phyloP scores from a whole-genome alignment of 352 stramenopile genomes.

The Peronospora farinosa region DNA sequence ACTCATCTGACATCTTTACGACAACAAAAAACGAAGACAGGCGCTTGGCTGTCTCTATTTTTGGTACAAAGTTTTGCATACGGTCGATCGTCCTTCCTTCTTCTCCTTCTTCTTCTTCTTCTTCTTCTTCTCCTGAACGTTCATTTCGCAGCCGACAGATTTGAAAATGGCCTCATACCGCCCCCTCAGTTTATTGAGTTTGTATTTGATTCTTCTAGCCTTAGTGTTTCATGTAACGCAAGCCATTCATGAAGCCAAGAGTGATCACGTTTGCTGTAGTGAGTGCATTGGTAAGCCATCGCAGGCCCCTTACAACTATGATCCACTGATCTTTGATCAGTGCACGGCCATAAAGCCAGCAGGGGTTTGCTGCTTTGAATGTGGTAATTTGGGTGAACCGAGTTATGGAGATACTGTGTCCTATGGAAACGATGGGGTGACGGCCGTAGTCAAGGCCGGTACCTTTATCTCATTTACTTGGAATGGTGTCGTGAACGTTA shows the following conservation, averaged over 20 bases:
- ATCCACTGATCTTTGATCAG: constrained; percentile 52
- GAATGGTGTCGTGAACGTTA: constrained; percentile 46
- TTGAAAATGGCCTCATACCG: constrained; percentile 4
- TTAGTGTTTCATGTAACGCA: constrained; percentile 4
- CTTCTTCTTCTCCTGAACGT: neutral
- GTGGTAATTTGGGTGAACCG: constrained; percentile 34
- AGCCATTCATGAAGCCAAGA: constrained; percentile 6
- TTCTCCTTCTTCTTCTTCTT: too few relatives aligned
- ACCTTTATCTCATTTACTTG: constrained; percentile 52
- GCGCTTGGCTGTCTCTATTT: too few relatives aligned
- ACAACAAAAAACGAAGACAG: too few relatives aligned
- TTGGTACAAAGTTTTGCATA: too few relatives aligned
- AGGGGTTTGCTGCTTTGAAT: constrained; percentile 71
- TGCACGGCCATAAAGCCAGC: constrained; percentile 32
- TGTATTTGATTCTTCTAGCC: constrained; percentile 2
- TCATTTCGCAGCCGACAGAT: neutral
- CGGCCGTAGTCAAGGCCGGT: constrained; percentile 41
- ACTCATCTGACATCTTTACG: too few relatives aligned
- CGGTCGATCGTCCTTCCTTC: neutral
- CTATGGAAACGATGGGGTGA: constrained; percentile 41
- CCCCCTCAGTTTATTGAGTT: constrained; percentile 1
- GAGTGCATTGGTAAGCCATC: constrained; percentile 66
- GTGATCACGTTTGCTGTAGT: constrained; percentile 32
- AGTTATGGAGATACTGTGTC: constrained; percentile 28
- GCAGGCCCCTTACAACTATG: constrained; percentile 50